phyloP scores from a whole-genome alignment of 1,139 yeast genomes.

The Dujonia santamariae region DNA sequence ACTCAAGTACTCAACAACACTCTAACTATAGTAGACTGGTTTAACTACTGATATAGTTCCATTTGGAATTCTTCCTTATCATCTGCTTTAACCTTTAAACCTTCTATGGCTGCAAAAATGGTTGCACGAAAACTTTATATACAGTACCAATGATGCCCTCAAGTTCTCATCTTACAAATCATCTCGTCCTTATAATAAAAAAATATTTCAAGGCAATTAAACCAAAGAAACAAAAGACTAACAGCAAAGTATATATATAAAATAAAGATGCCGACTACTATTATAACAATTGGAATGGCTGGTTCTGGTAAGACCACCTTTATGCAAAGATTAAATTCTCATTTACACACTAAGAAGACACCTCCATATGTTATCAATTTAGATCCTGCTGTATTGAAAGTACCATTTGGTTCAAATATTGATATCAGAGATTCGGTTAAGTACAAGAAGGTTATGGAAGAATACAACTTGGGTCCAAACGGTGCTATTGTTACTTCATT shows the following conservation, averaged over 20 bases:
- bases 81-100: too few relatives aligned
- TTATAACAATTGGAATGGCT: slow-evolving; percentile 94
- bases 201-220: too few relatives aligned
- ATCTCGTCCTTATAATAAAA: too few relatives aligned
- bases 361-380: slow-evolving; percentile 89
- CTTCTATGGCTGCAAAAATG: too few relatives aligned
- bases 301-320: slow-evolving; percentile 98
- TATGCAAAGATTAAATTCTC: slow-evolving; percentile 91
- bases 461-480: slow-evolving; percentile 90
- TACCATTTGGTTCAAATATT: slow-evolving; percentile 91
- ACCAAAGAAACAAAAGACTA: too few relatives aligned
- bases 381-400: slow-evolving; percentile 93
- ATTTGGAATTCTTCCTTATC: too few relatives aligned
- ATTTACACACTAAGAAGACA: slow-evolving; percentile 67
- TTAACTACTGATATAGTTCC: too few relatives aligned
- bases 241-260: neutral
- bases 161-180: too few relatives aligned
- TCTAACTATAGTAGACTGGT: too few relatives aligned
- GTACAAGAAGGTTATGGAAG: slow-evolving; percentile 94
- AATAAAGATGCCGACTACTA: slow-evolving; percentile 57
- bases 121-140: too few relatives aligned
- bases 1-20: too few relatives aligned
- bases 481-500: slow-evolving; percentile 97
- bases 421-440: slow-evolving; percentile 96
- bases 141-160: too few relatives aligned